Conservation (phyloP, 2,329 filamentous ascomycete genomes). For the Cercospora sesami region DNA sequence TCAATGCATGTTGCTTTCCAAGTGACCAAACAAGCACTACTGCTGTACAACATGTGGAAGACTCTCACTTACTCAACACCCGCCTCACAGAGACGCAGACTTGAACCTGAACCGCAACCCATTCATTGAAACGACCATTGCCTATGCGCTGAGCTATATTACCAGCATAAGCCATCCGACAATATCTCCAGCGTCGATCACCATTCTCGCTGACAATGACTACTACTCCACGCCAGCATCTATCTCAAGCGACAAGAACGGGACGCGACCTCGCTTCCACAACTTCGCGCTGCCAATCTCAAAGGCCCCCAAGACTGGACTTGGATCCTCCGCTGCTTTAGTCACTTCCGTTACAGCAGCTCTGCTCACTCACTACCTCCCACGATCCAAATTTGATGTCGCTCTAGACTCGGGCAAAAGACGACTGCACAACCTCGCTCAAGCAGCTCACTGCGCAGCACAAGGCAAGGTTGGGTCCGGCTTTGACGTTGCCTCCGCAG, state of each 20-base stretch:
- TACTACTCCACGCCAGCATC: slow-evolving; percentile 79
- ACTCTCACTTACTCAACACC: slow-evolving; percentile 26
- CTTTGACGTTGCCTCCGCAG: slow-evolving; percentile 91
- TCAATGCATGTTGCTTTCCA: slow-evolving; percentile 7
- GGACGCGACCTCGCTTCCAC: slow-evolving; percentile 60
- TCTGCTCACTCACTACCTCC: slow-evolving; percentile 73
- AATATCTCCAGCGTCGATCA: slow-evolving; percentile 71
- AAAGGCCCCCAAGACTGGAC: slow-evolving; percentile 88
- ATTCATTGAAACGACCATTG: slow-evolving; percentile 89
- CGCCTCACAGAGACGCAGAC: slow-evolving; percentile 38
- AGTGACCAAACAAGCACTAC: background rate
- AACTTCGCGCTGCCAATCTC: slow-evolving; percentile 74
- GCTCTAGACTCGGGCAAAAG: slow-evolving; percentile 54
- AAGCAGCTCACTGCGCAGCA: slow-evolving; percentile 90
- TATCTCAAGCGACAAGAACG: slow-evolving; percentile 25
- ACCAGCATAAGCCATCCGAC: slow-evolving; percentile 51
- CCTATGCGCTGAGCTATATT: slow-evolving; percentile 84
- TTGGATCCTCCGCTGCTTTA: slow-evolving; percentile 90
- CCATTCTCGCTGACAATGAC: slow-evolving; percentile 90
- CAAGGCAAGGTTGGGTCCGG: slow-evolving; percentile 96
- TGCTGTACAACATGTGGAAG: background rate
- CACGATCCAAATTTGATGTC: slow-evolving; percentile 57
- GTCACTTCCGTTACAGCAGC: slow-evolving; percentile 83
- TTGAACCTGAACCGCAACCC: slow-evolving; percentile 63
- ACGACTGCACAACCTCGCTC: slow-evolving; percentile 85